Evolutionary conservation across 331 rosid species (phyloP).

Genomic region (Phaseolus coccineus): DNA sequence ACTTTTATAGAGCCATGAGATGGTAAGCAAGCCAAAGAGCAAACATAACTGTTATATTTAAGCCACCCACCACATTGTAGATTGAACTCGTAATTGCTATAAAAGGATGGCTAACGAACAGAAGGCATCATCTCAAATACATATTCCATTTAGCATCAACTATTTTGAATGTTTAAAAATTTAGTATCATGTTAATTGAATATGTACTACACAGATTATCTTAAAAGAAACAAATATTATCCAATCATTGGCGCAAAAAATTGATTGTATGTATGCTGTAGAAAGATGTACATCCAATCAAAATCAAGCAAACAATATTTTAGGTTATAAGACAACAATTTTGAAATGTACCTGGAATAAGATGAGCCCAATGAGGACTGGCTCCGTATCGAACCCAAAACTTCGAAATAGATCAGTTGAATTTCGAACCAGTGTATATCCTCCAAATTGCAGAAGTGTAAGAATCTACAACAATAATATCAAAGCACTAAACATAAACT

Average conservation of each 20-base stretch:
- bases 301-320: background rate
- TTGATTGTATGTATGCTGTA: background rate
- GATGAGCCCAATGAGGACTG: slow-evolving; percentile 91
- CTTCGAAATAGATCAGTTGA: slow-evolving; percentile 79
- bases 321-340: slow-evolving; percentile 14
- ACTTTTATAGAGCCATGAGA: background rate
- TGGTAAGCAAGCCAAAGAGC: background rate
- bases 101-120: background rate
- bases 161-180: slow-evolving; percentile 7
- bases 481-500: slow-evolving; percentile 5
- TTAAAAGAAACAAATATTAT: background rate
- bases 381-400: slow-evolving; percentile 94
- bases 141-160: background rate
- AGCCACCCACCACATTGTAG: background rate
- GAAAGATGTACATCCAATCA: background rate
- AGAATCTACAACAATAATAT: slow-evolving; percentile 66
- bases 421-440: slow-evolving; percentile 91
- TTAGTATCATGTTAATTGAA: slow-evolving; percentile 1
- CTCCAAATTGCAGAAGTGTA: slow-evolving; percentile 94
- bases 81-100: slow-evolving; percentile 10
- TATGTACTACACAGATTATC: background rate
- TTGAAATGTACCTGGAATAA: slow-evolving; percentile 76
- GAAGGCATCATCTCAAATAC: slow-evolving; percentile 11
- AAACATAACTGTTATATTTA: background rate
- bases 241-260: background rate